A percentile compares a stretch with the other conserved stretches of the same genome.
Evolutionary conservation across 768 basidiomycete genomes (phyloP).

Genomic region (Lactifluus subvellereus): DNA sequence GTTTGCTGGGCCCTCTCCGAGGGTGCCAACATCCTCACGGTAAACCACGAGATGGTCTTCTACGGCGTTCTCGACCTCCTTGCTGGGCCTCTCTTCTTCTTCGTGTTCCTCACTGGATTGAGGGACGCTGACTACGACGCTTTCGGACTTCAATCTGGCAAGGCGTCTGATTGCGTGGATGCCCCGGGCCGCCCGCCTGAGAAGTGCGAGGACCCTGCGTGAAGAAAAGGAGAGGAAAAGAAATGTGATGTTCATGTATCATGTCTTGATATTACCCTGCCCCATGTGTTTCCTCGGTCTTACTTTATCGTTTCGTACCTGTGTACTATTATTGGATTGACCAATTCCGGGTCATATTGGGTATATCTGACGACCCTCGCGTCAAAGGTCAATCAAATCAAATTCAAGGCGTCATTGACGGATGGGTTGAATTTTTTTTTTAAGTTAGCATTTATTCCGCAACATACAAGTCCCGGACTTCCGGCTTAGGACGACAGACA

Average conservation of each 20-base stretch:
- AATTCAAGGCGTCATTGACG: too few species aligned
- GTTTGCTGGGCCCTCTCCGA: slow-evolving; percentile 54
- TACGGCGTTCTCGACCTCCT: slow-evolving; percentile 47
- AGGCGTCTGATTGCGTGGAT: slow-evolving; percentile 18
- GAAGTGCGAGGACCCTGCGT: background rate
- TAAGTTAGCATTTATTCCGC: too few species aligned
- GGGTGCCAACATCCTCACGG: slow-evolving; percentile 45
- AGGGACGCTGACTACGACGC: slow-evolving; percentile 29
- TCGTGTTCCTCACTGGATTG: slow-evolving; percentile 25
- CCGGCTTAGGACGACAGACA: too few species aligned
- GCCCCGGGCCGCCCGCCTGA: background rate
- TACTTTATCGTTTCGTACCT: too few species aligned
- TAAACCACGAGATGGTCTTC: slow-evolving; percentile 49
- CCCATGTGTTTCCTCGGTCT: too few species aligned
- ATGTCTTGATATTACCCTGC: background rate
- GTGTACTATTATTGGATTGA: too few species aligned
- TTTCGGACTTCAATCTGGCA: slow-evolving; percentile 30
- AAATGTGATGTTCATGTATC: background rate
- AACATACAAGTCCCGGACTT: too few species aligned
- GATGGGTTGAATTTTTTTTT: too few species aligned
- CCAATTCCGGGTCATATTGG: too few species aligned
- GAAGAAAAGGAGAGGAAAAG: background rate
- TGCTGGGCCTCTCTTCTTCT: slow-evolving; percentile 38
- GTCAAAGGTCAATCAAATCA: too few species aligned
- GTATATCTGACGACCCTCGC: too few species aligned